Percentiles rank a stretch among this genome's conserved stretches.
Evolutionary conservation across 1,284 basidiomycete species (phyloP).

Genomic region (Rhodotorula sp.): DNA sequence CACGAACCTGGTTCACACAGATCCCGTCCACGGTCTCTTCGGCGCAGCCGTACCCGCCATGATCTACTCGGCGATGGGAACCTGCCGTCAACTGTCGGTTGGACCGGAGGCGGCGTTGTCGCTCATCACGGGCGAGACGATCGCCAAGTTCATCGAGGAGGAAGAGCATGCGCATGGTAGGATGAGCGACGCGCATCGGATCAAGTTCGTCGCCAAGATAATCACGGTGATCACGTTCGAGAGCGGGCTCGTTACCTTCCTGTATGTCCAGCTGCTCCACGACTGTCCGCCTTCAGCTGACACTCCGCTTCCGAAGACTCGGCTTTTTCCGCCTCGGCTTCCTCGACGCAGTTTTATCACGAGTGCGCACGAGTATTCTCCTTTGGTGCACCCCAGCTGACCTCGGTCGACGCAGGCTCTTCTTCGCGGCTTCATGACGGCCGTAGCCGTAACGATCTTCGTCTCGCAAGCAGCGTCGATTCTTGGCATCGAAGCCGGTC

Average conservation of each 20-base stretch:
- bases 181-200: constrained; percentile 50
- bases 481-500: constrained; percentile 21
- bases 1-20: constrained; percentile 65
- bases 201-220: constrained; percentile 57
- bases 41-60: constrained; percentile 46
- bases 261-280: constrained; percentile 43
- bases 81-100: constrained; percentile 63
- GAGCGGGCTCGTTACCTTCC: constrained; percentile 82
- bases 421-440: constrained; percentile 82
- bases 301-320: constrained; percentile 49
- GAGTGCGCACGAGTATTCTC: constrained; percentile 2
- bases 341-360: constrained; percentile 80
- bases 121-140: constrained; percentile 81
- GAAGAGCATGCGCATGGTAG: constrained; percentile 57
- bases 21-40: constrained; percentile 65
- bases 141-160: constrained; percentile 66
- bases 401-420: constrained; percentile 62
- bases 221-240: constrained; percentile 78
- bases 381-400: background rate
- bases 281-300: too few relatives aligned
- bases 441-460: constrained; percentile 58
- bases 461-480: constrained; percentile 72
- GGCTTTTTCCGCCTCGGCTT: constrained; percentile 88
- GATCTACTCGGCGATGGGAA: constrained; percentile 72
- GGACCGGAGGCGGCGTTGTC: constrained; percentile 87